Conservation (phyloP, 2,329 filamentous ascomycete genomes). For the Aureobasidium melanogenum region DNA sequence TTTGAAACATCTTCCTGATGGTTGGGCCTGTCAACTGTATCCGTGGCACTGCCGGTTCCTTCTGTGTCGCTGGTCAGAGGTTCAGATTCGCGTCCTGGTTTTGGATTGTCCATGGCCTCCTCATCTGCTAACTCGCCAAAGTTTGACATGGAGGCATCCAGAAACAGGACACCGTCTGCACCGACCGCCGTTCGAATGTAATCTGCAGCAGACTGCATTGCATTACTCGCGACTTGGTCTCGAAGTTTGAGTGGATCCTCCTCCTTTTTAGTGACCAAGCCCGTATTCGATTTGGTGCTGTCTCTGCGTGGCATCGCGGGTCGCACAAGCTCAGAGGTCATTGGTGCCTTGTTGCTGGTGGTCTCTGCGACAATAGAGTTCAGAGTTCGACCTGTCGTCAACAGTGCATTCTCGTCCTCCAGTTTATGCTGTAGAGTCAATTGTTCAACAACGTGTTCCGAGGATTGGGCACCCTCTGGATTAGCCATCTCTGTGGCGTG, state of each 20-base stretch:
- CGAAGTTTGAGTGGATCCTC: slow-evolving; percentile 16
- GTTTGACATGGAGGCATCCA: slow-evolving; percentile 23
- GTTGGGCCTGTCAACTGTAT: background rate
- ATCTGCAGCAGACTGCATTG: slow-evolving; percentile 35
- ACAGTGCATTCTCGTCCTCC: background rate
- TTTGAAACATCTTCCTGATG: slow-evolving; percentile 2
- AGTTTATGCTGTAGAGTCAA: background rate
- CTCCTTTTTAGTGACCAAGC: slow-evolving; percentile 16
- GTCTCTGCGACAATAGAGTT: background rate
- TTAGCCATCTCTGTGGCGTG: background rate
- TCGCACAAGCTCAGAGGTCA: background rate
- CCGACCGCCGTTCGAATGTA: slow-evolving; percentile 36
- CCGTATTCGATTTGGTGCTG: background rate
- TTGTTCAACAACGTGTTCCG: background rate
- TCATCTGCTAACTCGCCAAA: slow-evolving; percentile 6
- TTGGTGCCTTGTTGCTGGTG: background rate
- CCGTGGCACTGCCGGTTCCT: background rate
- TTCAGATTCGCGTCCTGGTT: background rate
- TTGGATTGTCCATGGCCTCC: background rate
- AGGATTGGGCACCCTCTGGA: slow-evolving; percentile 4
- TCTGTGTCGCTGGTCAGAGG: slow-evolving; percentile 2
- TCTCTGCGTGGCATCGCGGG: background rate
- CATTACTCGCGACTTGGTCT: slow-evolving; percentile 17
- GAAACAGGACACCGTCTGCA: slow-evolving; percentile 37
- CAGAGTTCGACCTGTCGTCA: background rate